Evolutionary conservation across 1,284 basidiomycete genomes (phyloP).

Genomic region (Rhodotorula sp.): DNA sequence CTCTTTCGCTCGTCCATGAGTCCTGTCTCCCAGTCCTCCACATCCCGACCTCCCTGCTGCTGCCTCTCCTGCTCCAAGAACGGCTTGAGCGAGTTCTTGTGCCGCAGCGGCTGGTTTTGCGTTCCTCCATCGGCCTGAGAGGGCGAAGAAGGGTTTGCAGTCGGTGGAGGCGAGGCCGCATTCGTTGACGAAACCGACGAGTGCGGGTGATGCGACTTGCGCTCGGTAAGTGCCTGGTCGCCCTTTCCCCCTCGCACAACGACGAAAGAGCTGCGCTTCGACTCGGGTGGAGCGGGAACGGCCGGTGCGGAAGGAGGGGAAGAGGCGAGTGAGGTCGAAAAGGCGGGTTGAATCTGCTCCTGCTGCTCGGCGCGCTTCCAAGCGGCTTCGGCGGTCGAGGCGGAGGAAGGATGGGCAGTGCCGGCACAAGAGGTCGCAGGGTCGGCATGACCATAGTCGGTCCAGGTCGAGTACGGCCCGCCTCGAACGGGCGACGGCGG

Average conservation of each 20-base stretch:
- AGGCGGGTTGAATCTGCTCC: neutral
- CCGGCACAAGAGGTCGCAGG: neutral
- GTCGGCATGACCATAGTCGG: constrained; percentile 26
- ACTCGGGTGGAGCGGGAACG: constrained; percentile 2
- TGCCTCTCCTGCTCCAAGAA: constrained; percentile 36
- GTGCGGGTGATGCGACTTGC: constrained; percentile 10
- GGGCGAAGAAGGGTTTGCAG: neutral
- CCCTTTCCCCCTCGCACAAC: constrained; percentile 38
- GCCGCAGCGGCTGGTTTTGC: constrained; percentile 14
- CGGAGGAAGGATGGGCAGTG: neutral
- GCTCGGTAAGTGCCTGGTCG: constrained; percentile 31
- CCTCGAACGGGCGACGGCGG: constrained; percentile 27
- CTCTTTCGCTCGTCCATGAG: constrained; percentile 31
- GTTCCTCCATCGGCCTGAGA: neutral
- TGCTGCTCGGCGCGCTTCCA: constrained; percentile 13
- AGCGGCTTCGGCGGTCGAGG: neutral
- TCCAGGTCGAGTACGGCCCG: constrained; percentile 21
- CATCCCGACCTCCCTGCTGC: constrained; percentile 8
- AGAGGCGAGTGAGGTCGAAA: neutral
- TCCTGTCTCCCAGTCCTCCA: constrained; percentile 38
- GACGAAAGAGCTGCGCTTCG: constrained; percentile 34
- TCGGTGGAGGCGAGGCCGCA: neutral
- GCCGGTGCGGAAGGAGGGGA: neutral
- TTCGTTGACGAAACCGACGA: neutral
- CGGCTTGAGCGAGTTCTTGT: constrained; percentile 38